phyloP scores from a whole-genome alignment of 768 basidiomycete species.

The Rhodosporidiobolus odoratus region DNA sequence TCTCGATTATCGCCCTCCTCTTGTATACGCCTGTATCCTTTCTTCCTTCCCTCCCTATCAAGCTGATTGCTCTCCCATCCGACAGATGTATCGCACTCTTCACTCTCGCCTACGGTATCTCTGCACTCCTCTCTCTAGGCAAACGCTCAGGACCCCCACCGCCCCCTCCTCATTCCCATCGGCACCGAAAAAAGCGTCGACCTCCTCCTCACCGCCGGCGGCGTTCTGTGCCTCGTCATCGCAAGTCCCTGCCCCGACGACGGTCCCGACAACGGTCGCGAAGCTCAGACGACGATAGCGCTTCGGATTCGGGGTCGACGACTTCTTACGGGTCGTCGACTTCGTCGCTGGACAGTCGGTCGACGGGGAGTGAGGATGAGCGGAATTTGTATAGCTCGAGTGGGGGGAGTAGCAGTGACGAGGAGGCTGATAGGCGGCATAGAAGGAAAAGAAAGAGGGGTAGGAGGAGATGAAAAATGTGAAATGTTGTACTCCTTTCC shows the following conservation, averaged over 20 bases:
- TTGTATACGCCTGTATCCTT: neutral
- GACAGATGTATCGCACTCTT: neutral
- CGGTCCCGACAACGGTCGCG: no score
- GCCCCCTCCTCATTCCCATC: neutral
- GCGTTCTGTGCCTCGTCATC: no score
- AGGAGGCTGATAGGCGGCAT: neutral
- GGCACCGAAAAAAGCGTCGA: neutral
- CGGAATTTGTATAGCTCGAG: neutral
- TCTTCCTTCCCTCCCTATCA: neutral
- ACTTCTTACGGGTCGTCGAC: neutral
- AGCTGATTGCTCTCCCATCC: neutral
- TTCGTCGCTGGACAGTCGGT: neutral
- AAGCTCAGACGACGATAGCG: no score
- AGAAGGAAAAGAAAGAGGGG: neutral
- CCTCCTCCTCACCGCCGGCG: no score
- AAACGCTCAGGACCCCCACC: neutral
- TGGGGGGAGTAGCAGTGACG: neutral
- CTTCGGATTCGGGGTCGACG: neutral
- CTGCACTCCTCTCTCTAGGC: neutral
- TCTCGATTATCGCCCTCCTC: neutral
- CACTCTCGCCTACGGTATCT: neutral
- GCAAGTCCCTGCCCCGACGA: no score
- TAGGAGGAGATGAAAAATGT: neutral
- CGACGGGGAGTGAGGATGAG: neutral
- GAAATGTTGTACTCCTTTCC: no score